These are phyloP conservation scores for Xylariaceae sp. DNA, from an alignment of 2,329 filamentous ascomycete genomes.

Conservation along the genomic window DNA sequence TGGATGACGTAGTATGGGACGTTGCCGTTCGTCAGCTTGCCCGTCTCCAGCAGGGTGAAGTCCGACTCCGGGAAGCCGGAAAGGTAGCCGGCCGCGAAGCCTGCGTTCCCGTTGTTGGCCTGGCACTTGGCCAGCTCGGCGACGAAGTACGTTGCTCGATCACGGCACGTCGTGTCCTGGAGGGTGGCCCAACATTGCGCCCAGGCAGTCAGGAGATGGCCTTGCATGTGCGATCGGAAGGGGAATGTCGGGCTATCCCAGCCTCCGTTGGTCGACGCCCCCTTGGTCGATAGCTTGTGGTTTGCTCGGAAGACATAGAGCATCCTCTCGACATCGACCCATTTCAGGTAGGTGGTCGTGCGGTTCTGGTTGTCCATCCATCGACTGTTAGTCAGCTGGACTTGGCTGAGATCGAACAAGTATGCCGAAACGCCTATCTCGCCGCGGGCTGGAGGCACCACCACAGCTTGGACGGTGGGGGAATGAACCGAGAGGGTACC, in stretches of 20 bases:
- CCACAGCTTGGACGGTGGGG: slow-evolving; percentile 18
- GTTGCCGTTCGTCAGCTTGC: slow-evolving; percentile 42
- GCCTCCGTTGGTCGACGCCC: slow-evolving; percentile 41
- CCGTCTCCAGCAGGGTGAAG: slow-evolving; percentile 38
- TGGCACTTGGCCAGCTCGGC: slow-evolving; percentile 46
- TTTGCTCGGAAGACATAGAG: slow-evolving; percentile 45
- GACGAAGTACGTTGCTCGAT: slow-evolving; percentile 41
- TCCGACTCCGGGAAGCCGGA: slow-evolving; percentile 49
- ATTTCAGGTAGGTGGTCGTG: slow-evolving; percentile 42
- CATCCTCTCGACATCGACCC: slow-evolving; percentile 39
- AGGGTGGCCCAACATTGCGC: slow-evolving; percentile 42
- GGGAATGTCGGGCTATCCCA: slow-evolving; percentile 52
- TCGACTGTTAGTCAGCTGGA: slow-evolving; percentile 35
- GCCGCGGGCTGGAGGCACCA: slow-evolving; percentile 21
- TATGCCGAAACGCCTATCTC: slow-evolving; percentile 33
- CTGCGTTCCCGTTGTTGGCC: slow-evolving; percentile 41
- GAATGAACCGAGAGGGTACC: slow-evolving; percentile 6
- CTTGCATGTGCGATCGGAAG: slow-evolving; percentile 46
- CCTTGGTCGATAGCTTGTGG: slow-evolving; percentile 41
- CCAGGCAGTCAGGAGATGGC: slow-evolving; percentile 47
- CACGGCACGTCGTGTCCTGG: slow-evolving; percentile 37
- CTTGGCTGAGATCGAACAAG: slow-evolving; percentile 36
- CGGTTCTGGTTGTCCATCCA: slow-evolving; percentile 42
- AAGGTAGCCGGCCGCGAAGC: slow-evolving; percentile 42
- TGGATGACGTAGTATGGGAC: slow-evolving; percentile 51